phyloP scores from a whole-genome alignment of 768 basidiomycete genomes.

The Russula dissimulans region DNA sequence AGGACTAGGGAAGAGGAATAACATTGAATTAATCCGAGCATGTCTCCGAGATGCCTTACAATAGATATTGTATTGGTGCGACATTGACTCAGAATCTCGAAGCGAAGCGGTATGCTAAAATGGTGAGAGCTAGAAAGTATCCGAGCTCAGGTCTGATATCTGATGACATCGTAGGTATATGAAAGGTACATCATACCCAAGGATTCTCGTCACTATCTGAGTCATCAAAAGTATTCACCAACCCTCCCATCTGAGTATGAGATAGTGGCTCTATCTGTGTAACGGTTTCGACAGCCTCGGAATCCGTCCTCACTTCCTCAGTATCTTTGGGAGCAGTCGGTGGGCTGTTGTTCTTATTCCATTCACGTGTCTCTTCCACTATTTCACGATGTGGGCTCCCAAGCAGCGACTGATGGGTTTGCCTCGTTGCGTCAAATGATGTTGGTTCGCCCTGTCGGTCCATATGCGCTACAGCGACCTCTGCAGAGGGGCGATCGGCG shows the following conservation, averaged over 20 bases:
- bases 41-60: too few relatives aligned
- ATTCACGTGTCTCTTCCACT: slow-evolving; percentile 27
- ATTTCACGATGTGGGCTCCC: slow-evolving; percentile 35
- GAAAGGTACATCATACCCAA: slow-evolving; percentile 36
- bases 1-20: too few relatives aligned
- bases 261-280: slow-evolving; percentile 32
- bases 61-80: too few relatives aligned
- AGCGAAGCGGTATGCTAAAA: too few relatives aligned
- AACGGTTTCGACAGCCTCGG: slow-evolving; percentile 20
- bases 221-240: slow-evolving; percentile 28
- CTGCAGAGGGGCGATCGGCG: slow-evolving; percentile 49
- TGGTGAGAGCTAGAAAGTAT: too few relatives aligned
- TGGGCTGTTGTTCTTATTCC: slow-evolving; percentile 13
- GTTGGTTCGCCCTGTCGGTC: slow-evolving; percentile 56
- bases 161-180: not conserved
- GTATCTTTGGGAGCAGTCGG: not conserved
- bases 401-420: slow-evolving; percentile 41
- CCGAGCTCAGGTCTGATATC: too few relatives aligned
- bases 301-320: not conserved
- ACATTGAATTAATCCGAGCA: too few relatives aligned
- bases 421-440: slow-evolving; percentile 30
- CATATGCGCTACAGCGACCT: slow-evolving; percentile 44
- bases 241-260: slow-evolving; percentile 29
- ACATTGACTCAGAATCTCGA: too few relatives aligned
- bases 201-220: slow-evolving; percentile 42